Percentiles rank a stretch among this genome's conserved stretches.
Conservation (phyloP, 1,139 yeast genomes). For the Kazachstania sp. region DNA sequence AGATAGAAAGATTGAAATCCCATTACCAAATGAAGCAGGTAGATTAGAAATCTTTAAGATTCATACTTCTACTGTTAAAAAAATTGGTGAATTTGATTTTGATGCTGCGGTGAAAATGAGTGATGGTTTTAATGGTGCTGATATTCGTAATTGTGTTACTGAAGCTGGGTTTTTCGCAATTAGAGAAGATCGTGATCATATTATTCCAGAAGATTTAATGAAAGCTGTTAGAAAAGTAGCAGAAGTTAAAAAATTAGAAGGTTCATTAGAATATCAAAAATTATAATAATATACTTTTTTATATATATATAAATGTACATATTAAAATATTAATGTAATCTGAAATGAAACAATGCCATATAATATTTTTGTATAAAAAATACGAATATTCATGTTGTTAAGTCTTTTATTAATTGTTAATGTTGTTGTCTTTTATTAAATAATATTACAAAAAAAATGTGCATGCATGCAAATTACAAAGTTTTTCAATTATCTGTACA, state of each 20-base stretch:
- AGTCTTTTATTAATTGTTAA: too few relatives aligned
- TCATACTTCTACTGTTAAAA: slow-evolving; percentile 77
- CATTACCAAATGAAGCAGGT: slow-evolving; percentile 94
- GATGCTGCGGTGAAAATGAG: slow-evolving; percentile 97
- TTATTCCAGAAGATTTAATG: slow-evolving; percentile 88
- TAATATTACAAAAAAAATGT: too few relatives aligned
- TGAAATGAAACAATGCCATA: too few relatives aligned
- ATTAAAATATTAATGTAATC: too few relatives aligned
- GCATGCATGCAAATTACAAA: background rate
- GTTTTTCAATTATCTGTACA: slow-evolving; percentile 10
- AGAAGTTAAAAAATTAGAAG: slow-evolving; percentile 94
- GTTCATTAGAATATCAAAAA: slow-evolving; percentile 89
- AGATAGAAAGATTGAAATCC: slow-evolving; percentile 94
- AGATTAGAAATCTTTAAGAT: slow-evolving; percentile 91
- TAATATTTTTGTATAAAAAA: too few relatives aligned
- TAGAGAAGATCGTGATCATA: slow-evolving; percentile 93
- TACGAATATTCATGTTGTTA: too few relatives aligned
- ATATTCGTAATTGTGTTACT: slow-evolving; percentile 93
- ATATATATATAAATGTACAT: too few relatives aligned
- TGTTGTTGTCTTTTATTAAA: too few relatives aligned
- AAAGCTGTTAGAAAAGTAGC: slow-evolving; percentile 97
- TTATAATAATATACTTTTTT: slow-evolving; percentile 42
- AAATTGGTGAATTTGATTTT: slow-evolving; percentile 93
- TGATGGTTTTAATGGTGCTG: slow-evolving; percentile 99
- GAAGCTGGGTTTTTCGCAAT: slow-evolving; percentile 99